These are phyloP conservation scores for Pogostemon cablin DNA, from an alignment of 257 asterid genomes.

Conservation along the genomic window DNA sequence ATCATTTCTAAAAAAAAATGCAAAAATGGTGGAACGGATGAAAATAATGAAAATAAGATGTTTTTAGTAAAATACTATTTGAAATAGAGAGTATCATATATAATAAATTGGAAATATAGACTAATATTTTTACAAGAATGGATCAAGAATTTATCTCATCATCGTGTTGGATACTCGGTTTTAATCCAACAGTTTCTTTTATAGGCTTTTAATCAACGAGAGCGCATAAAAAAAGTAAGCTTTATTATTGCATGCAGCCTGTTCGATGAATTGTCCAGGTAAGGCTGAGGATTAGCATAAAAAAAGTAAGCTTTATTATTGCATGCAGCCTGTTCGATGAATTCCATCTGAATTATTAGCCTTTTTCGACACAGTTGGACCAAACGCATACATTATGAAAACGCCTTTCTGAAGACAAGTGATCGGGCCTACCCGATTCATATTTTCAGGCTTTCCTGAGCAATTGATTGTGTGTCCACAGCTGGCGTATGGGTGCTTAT, in stretches of 20 bases:
- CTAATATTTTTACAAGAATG: no score
- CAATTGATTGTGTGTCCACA: slow-evolving; percentile 59
- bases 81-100: no score
- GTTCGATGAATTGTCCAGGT: slow-evolving; percentile 40
- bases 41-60: no score
- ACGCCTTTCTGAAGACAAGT: slow-evolving; percentile 43
- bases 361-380: slow-evolving; percentile 41
- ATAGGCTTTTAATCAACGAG: neutral
- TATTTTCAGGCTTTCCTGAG: slow-evolving; percentile 29
- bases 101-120: no score
- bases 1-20: no score
- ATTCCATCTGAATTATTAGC: neutral
- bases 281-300: neutral
- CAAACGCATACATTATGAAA: slow-evolving; percentile 40
- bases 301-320: neutral
- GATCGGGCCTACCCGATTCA: slow-evolving; percentile 9
- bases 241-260: slow-evolving; percentile 28
- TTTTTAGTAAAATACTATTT: no score
- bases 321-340: slow-evolving; percentile 40
- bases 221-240: neutral
- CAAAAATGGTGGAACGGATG: no score
- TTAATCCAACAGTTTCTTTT: neutral
- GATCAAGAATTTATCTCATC: neutral
- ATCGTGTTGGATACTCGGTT: neutral
- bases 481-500: neutral